Evolutionary conservation across 2,329 filamentous ascomycete genomes (phyloP), one percentile per base, ranked within the genome.

Genomic region (Aspergillus pseudoterreus): DNA sequence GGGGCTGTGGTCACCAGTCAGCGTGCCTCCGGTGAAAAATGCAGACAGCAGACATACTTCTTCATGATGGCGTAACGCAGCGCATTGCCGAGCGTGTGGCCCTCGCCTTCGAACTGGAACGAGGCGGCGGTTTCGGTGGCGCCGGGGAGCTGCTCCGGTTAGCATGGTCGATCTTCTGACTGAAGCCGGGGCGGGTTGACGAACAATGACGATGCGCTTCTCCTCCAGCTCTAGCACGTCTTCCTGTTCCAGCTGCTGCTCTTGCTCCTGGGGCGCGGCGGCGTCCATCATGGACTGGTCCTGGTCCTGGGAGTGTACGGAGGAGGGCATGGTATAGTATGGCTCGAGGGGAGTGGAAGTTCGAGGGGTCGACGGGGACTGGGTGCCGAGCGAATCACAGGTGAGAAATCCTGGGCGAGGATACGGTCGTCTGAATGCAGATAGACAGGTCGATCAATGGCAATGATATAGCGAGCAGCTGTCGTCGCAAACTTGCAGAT

Each of bases 51-150:
- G 43, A 67, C 83, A 59, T 77, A 96, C 92, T 99, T 99, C 76
- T 97, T 97, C 89, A 96, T 96, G 65, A 99, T 95, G 57, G 96
- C 87, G 69, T 92, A 97, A 65, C 94, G 83, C 62, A 99, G 75
- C 9, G 92, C 90, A 72, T 99, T 99, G 24, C 94, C 94, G 47
- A 99, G 78, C 0, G 94, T 99, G 73, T 99, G 94, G 41, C 95
- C 91, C 75, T 99, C 94, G 43, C 90, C 86, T 54, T 88, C 84
- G 64, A 99, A 95, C 69, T 97, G 90, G 69, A 97, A 99, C 14
- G 91, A 96, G 27, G 94, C 94, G 4, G 92, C 92, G 8, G 87
- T 92, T 45, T 92, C 88, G 14, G 73, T 87, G 50, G 89, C 88
- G 44, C 92, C 92, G 33, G 90, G 87, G 24, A 96, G 78, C 92